Evolutionary conservation across 2,329 filamentous ascomycete species (phyloP).

Genomic region (Claviceps quebecensis): DNA sequence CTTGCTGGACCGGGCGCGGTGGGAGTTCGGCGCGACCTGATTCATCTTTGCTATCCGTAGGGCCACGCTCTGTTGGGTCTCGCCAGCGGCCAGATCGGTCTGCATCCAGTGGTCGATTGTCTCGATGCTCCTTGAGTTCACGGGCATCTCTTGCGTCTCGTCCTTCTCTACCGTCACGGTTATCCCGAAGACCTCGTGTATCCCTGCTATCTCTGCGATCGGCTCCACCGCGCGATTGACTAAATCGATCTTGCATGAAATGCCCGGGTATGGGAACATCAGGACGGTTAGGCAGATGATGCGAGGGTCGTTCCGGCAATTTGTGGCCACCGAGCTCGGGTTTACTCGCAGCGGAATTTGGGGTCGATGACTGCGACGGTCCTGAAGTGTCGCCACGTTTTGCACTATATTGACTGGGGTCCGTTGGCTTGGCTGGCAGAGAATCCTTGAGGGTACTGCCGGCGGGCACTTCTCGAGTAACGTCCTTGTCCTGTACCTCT

Average conservation of each 20-base stretch:
- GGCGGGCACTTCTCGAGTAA: slow-evolving; percentile 4
- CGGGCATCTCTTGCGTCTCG: slow-evolving; percentile 26
- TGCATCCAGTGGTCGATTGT: slow-evolving; percentile 24
- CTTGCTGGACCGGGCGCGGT: slow-evolving; percentile 25
- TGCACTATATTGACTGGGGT: slow-evolving; percentile 13
- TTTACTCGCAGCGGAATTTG: slow-evolving; percentile 14
- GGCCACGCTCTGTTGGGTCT: slow-evolving; percentile 31
- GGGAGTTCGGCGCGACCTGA: slow-evolving; percentile 16
- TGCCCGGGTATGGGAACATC: slow-evolving; percentile 41
- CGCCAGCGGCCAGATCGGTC: slow-evolving; percentile 27
- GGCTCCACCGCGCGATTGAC: slow-evolving; percentile 24
- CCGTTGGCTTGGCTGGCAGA: slow-evolving; percentile 19
- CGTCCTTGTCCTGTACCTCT: slow-evolving; percentile 48
- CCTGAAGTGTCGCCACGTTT: slow-evolving; percentile 13
- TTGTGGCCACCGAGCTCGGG: slow-evolving; percentile 19
- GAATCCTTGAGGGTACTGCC: slow-evolving; percentile 16
- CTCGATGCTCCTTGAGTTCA: slow-evolving; percentile 21
- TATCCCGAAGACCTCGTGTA: slow-evolving; percentile 10
- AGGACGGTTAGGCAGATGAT: slow-evolving; percentile 40
- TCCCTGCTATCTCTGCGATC: slow-evolving; percentile 27
- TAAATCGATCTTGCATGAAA: slow-evolving; percentile 31
- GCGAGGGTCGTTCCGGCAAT: slow-evolving; percentile 23
- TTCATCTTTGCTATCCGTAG: slow-evolving; percentile 20
- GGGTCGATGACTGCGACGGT: slow-evolving; percentile 15
- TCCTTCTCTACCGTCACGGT: slow-evolving; percentile 15